A percentile compares a stretch with the other conserved stretches of the same genome.
Conservation (phyloP, 2,329 filamentous ascomycete species). For the Penicillium sp. region DNA sequence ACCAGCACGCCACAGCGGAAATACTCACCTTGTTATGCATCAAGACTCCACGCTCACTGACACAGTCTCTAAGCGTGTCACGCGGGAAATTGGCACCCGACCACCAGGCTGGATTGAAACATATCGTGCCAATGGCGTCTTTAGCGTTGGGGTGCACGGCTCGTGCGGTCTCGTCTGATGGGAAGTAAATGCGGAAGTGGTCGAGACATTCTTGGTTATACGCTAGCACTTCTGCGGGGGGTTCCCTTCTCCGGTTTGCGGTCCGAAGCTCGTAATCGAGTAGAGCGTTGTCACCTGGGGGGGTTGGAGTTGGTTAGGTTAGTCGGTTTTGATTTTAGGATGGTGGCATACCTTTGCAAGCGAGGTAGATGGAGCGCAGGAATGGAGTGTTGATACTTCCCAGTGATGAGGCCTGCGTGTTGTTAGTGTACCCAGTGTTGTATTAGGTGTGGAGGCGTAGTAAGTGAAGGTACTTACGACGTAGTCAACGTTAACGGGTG, state of each 20-base stretch:
- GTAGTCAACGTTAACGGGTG: constrained; percentile 61
- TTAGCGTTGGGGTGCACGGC: constrained; percentile 31
- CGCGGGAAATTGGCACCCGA: constrained; percentile 60
- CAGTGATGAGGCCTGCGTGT: constrained; percentile 62
- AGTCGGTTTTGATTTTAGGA: background rate
- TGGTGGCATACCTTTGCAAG: constrained; percentile 44
- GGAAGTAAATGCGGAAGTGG: constrained; percentile 69
- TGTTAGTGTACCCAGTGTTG: constrained; percentile 5
- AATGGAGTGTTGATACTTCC: constrained; percentile 65
- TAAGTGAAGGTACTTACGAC: constrained; percentile 43
- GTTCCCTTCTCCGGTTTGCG: constrained; percentile 31
- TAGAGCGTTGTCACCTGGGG: constrained; percentile 40
- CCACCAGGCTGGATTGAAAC: constrained; percentile 66
- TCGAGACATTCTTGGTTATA: constrained; percentile 38
- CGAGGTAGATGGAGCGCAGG: constrained; percentile 51
- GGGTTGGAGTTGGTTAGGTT: background rate
- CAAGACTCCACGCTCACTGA: constrained; percentile 62
- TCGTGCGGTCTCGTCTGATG: constrained; percentile 66
- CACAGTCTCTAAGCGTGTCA: constrained; percentile 63
- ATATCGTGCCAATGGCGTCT: constrained; percentile 66
- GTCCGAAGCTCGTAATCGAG: constrained; percentile 38
- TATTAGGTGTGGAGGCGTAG: background rate
- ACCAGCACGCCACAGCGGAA: background rate
- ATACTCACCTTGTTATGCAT: constrained; percentile 75
- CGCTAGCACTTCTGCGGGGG: constrained; percentile 20